Evolutionary conservation across 371 early-diverging fungal genomes (phyloP).

Genomic region (Mortierella sp.): DNA sequence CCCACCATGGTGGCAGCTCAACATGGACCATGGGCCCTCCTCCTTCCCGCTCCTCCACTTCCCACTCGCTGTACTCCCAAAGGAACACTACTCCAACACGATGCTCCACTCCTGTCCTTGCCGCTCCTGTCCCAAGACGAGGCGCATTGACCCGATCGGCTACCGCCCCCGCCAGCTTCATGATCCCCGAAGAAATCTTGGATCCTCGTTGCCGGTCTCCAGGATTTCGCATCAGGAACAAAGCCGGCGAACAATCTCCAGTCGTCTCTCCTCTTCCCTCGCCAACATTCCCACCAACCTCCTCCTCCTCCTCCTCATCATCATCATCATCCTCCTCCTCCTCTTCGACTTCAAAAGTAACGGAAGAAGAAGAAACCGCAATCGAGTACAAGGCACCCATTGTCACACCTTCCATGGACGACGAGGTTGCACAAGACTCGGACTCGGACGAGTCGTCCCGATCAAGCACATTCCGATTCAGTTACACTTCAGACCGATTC

Average conservation of each 20-base stretch:
- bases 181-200: conserved; percentile 47
- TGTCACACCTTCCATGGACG: no score
- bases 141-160: conserved; percentile 2
- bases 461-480: conserved; percentile 23
- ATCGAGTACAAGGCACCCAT: no score
- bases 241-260: background rate
- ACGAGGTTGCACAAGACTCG: no score
- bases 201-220: conserved; percentile 39
- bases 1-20: background rate
- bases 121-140: no score
- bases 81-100: no score
- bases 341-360: background rate
- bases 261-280: no score
- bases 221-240: conserved; percentile 37
- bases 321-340: background rate
- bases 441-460: background rate
- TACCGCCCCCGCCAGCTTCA: conserved; percentile 17
- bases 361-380: background rate
- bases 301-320: no score
- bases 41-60: no score
- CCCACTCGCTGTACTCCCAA: no score
- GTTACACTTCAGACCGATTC: conserved; percentile 47
- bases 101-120: no score
- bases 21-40: no score
- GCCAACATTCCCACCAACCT: no score